These are phyloP conservation scores for Candida qinlingensis DNA, from an alignment of 805 yeast species.

Conservation along the genomic window DNA sequence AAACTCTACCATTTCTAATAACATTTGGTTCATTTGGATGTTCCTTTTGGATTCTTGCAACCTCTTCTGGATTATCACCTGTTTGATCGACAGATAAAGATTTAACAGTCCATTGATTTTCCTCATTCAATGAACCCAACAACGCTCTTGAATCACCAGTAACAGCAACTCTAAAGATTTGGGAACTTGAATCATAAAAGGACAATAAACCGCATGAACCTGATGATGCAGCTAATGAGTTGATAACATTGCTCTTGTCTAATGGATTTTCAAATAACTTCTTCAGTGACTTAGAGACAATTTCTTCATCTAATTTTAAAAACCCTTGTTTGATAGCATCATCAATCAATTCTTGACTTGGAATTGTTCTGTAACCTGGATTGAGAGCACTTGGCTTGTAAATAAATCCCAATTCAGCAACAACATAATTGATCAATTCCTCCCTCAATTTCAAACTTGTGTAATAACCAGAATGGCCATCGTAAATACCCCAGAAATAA, in stretches of 20 bases:
- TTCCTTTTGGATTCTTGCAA: conserved; percentile 71
- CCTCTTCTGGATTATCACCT: conserved; percentile 86
- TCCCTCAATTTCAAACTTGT: conserved; percentile 85
- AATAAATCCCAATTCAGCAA: conserved; percentile 64
- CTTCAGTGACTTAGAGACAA: conserved; percentile 70
- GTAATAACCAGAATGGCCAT: conserved; percentile 97
- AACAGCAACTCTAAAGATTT: conserved; percentile 79
- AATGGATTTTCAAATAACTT: conserved; percentile 63
- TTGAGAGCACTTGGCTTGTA: conserved; percentile 48
- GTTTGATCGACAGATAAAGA: conserved; percentile 91
- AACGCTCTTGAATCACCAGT: conserved; percentile 96
- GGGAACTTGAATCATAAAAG: conserved; percentile 73
- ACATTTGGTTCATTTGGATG: conserved; percentile 85
- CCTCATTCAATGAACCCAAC: conserved; percentile 61
- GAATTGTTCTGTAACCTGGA: conserved; percentile 49
- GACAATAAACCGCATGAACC: conserved; percentile 93
- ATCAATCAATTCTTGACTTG: conserved; percentile 66
- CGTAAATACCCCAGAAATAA: conserved; percentile 93
- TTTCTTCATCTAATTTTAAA: conserved; percentile 75
- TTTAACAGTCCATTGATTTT: conserved; percentile 79
- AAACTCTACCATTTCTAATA: conserved; percentile 78
- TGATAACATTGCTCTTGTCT: conserved; percentile 46
- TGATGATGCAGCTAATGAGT: conserved; percentile 86
- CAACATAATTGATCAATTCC: conserved; percentile 69
- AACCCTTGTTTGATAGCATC: conserved; percentile 79